Conservation (phyloP, 208 protist species). For the Acanthamoeba castellanii region DNA sequence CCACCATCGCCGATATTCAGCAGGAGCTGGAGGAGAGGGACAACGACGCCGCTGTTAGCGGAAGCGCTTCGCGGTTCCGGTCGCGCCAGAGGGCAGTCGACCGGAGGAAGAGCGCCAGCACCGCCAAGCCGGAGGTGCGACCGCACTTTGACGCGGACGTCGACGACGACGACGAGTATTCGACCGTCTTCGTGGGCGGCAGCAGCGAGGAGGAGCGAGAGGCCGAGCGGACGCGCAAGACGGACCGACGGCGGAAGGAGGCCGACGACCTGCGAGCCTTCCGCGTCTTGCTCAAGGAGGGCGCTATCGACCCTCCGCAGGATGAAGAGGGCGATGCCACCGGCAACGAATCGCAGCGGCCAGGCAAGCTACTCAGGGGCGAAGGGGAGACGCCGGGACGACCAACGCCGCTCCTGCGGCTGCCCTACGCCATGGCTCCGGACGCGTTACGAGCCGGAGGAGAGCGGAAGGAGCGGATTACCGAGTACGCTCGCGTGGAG, state of each 20-base stretch:
- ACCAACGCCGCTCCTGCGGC: not conserved
- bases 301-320: not conserved
- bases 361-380: not conserved
- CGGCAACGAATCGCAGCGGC: not conserved
- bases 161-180: constrained; percentile 37
- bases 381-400: not conserved
- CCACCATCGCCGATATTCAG: not conserved
- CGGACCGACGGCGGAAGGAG: not conserved
- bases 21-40: not conserved
- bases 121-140: not conserved
- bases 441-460: not conserved
- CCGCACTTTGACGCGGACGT: not conserved
- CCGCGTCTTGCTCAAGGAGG: constrained; percentile 16
- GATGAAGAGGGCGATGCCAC: not conserved
- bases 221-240: not conserved
- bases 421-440: not conserved
- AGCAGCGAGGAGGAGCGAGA: constrained; percentile 48
- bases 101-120: not conserved
- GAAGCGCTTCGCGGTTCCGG: not conserved
- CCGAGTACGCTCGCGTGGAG: constrained; percentile 41
- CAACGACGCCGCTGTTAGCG: not conserved
- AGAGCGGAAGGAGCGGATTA: not conserved
- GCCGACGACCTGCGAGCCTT: constrained; percentile 10
- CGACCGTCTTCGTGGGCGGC: constrained; percentile 36
- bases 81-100: not conserved